Percentiles rank a stretch among this genome's conserved stretches.
phyloP scores from a whole-genome alignment of 306 rosid genomes.

The Canavalia gladiata region DNA sequence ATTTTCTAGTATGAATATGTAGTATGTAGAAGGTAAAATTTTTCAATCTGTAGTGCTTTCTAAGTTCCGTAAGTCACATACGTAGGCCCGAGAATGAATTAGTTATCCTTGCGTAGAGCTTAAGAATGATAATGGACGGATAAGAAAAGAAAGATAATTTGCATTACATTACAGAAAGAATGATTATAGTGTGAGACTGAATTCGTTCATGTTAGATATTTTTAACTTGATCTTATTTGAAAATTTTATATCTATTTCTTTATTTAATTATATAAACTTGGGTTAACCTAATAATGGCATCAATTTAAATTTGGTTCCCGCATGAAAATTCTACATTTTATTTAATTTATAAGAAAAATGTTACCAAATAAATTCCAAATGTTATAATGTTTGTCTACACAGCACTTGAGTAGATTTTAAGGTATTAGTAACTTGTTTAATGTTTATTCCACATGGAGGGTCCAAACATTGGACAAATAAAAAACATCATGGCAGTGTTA shows the following conservation, averaged over 20 bases:
- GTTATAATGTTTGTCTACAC: neutral
- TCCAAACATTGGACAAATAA: neutral
- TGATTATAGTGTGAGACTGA: neutral
- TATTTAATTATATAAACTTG: neutral
- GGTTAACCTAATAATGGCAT: neutral
- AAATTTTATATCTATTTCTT: neutral
- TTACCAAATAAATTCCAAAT: neutral
- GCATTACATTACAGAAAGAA: neutral
- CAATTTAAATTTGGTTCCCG: neutral
- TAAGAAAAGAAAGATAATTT: neutral
- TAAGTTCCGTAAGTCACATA: conserved; percentile 11
- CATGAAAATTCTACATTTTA: neutral
- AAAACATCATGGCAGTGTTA: too few relatives aligned
- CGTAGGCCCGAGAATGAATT: neutral
- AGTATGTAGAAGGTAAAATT: neutral
- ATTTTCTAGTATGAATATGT: neutral
- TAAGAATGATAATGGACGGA: conserved; percentile 10
- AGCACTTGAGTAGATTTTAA: neutral
- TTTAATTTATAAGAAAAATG: neutral
- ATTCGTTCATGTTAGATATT: neutral
- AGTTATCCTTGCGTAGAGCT: conserved; percentile 27
- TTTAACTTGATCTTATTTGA: neutral
- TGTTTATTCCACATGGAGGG: neutral
- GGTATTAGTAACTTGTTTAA: neutral
- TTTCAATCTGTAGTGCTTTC: conserved; percentile 2